Base-by-base conservation (phyloP, 2,329 filamentous ascomycete genomes). In the Beauveria sp. region DNA sequence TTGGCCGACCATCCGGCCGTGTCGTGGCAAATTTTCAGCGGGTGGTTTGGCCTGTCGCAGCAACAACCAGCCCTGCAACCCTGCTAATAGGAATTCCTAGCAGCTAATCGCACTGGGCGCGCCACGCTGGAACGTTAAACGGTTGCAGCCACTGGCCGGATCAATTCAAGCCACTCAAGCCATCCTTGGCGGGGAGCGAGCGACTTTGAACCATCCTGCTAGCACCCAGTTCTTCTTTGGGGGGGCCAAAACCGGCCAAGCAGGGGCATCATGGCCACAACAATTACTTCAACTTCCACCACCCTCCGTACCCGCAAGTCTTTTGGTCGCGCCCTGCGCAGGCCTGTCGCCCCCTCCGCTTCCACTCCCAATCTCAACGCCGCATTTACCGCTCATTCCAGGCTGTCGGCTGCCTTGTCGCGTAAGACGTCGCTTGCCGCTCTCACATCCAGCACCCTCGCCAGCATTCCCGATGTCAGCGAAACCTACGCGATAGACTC, bases 401-500 rank as follows among this genome's bases (percentile, higher is more conserved):
- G 77, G 65, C 75, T 79, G 28, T 71, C 71, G 53, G 75, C 76
- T 34, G 75, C 71, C 51, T 78, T 87, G 66, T 80, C 83, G 69
- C 86, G 89, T 70, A 92, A 93, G 77, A 80, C 82, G 63, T 91
- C 88, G 55, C 78, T 90, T 65, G 87, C 86, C 64, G 85, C 88
- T 54, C 80, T 93, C 65, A 90, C 86, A 57, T 78, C 79, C 63
- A 78, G 77, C 69, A 85, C 85, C 28, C 79, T 88, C 60, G 85
- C 86, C 65, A 78, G 81, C 63, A 86, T 88, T 65, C 86, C 86
- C 68, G 85, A 88, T 84, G 84, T 83, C 67, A 85, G 78, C 72
- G 81, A 84, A 72, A 82, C 78, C 68, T 87, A 87, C 81, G 82
- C 79, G 66, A 74, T 85, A 69, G 79, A 82, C 71, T 81, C 81